Evolutionary conservation across 257 asterid genomes (phyloP), one percentile per base, ranked within the genome.

Genomic region (Echites panduratus): DNA sequence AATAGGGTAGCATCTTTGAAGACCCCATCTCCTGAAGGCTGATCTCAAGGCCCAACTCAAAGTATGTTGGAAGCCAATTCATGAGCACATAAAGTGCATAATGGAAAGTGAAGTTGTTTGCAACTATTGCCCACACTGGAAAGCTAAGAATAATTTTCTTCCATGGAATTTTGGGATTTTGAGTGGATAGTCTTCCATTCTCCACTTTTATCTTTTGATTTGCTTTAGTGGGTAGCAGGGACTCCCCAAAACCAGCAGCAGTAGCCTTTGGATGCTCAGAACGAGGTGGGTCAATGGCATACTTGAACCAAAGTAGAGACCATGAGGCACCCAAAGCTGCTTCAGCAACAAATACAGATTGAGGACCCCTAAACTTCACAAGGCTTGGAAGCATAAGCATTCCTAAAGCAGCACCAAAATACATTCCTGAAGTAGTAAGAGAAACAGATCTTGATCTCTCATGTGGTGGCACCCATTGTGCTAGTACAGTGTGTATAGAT

Each of bases 61-160:
- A 93, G 82, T 93, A 93, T 1, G 98, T 93, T 0, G 98, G 98
- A 53, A 93, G 98, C 98, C 98, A 93, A 63, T 93, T 93, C 98
- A 93, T 93, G 68, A 93, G 91, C 74, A 93, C 96, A 40, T 93
- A 93, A 2, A 93, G 93, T 68, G 88, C 98, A 72, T 93, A 93
- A 80, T 93, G 98, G 85, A 93, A 93, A 11, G 96, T 89, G 77
- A 93, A 93, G 67, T 93, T 93, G 58, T 93, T 93, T 40, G 83
- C 90, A 41, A 93, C 93, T n/a, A 93, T 93, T 1, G 97, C 97
- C 97, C 97, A 90, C 35, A 93, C 85, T 3, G 98, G 98, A 66
- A 89, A 73, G 72, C 93, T 90, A 19, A 81, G 78, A 63, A 86
- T 73, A 52, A 93, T 87, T 77, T 74, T 84, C 82, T 81, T 89